A percentile compares a stretch with the other conserved stretches of the same genome.
Conservation (phyloP, 2,329 filamentous ascomycete species). For the Ophiostoma montium region DNA sequence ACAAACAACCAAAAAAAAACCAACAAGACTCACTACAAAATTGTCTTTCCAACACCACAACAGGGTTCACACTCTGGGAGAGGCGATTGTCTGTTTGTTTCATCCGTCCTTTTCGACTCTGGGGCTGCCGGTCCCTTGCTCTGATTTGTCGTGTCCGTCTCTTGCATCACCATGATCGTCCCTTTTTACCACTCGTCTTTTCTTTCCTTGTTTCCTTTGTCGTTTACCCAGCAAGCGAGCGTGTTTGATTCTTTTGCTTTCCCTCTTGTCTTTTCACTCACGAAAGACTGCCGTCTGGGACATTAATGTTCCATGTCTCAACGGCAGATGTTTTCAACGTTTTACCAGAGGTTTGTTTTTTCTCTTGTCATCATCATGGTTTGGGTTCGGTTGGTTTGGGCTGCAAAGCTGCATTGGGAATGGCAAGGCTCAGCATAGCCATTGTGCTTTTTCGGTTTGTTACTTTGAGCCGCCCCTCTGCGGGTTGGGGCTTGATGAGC, state of each 20-base stretch:
- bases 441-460: not conserved
- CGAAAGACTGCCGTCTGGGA: not conserved
- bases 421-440: not conserved
- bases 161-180: not conserved
- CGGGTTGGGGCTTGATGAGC: not conserved
- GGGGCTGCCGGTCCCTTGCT: not conserved
- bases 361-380: not conserved
- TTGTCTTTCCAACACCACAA: not conserved
- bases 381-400: conserved; percentile 1
- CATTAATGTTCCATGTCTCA: not conserved
- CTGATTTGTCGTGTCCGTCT: not conserved
- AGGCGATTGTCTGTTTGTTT: not conserved
- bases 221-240: conserved; percentile 1
- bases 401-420: conserved; percentile 8
- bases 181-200: not conserved
- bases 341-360: conserved; percentile 4
- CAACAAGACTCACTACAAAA: not conserved
- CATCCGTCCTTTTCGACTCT: not conserved
- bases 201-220: not conserved
- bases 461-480: not conserved
- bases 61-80: not conserved
- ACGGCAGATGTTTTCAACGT: conserved; percentile 4
- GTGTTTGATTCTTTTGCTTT: not conserved
- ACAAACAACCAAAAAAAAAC: not conserved
- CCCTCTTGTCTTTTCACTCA: not conserved